Evolutionary conservation across 2,329 filamentous ascomycete species (phyloP).

Genomic region (Pestalotiopsis sp.): DNA sequence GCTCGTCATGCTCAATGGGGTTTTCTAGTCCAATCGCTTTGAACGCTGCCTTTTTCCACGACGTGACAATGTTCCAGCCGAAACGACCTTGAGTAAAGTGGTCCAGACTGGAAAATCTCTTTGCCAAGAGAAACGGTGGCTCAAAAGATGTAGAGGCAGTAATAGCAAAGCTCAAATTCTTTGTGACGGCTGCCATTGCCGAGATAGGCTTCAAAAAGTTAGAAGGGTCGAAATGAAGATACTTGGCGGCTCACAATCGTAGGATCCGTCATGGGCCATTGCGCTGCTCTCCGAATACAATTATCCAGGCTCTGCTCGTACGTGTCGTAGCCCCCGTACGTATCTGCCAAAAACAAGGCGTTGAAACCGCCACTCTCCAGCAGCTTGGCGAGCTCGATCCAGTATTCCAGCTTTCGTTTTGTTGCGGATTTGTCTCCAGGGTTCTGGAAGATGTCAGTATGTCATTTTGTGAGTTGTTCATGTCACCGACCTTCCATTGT

Average conservation of each 20-base stretch:
- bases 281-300: conserved; percentile 62
- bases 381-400: conserved; percentile 64
- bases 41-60: conserved; percentile 59
- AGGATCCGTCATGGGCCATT: conserved; percentile 68
- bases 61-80: conserved; percentile 66
- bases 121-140: conserved; percentile 62
- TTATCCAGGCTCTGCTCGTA: conserved; percentile 62
- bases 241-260: conserved; percentile 48
- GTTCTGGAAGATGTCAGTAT: conserved; percentile 42
- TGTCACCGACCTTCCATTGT: conserved; percentile 60
- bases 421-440: conserved; percentile 61
- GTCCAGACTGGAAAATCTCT: conserved; percentile 63
- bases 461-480: not conserved
- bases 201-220: conserved; percentile 50
- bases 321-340: conserved; percentile 64
- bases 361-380: conserved; percentile 65
- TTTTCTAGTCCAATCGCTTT: conserved; percentile 62
- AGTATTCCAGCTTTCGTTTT: conserved; percentile 63
- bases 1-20: conserved; percentile 61
- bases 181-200: conserved; percentile 68
- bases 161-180: conserved; percentile 63
- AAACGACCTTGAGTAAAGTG: conserved; percentile 63
- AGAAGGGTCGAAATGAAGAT: conserved; percentile 20
- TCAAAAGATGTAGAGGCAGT: conserved; percentile 66
- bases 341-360: conserved; percentile 67